These are phyloP conservation scores for Podaxis carcinomalis DNA, from an alignment of 768 basidiomycete genomes.

Conservation along the genomic window DNA sequence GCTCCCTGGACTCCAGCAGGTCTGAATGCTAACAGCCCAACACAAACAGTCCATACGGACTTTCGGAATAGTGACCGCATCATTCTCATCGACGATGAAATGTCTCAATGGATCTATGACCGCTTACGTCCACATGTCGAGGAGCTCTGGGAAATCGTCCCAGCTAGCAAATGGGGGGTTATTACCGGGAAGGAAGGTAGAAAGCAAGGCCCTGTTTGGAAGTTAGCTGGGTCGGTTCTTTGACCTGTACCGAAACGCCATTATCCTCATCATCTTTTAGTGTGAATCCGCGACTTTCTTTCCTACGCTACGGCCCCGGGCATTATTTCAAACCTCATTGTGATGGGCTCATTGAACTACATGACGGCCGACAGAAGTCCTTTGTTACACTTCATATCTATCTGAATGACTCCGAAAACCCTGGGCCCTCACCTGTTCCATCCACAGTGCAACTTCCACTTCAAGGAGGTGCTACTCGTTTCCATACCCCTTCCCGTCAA, in stretches of 20 bases:
- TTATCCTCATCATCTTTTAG: slow-evolving; percentile 15
- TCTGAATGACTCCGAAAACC: slow-evolving; percentile 28
- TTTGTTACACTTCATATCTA: slow-evolving; percentile 42
- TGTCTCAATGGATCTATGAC: slow-evolving; percentile 26
- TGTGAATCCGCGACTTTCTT: slow-evolving; percentile 34
- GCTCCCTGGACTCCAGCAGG: slow-evolving; percentile 30
- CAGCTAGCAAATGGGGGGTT: slow-evolving; percentile 25
- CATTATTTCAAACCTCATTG: slow-evolving; percentile 38
- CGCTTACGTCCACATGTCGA: slow-evolving; percentile 28
- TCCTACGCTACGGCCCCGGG: slow-evolving; percentile 38
- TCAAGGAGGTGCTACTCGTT: slow-evolving; percentile 34
- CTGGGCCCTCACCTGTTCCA: slow-evolving; percentile 1
- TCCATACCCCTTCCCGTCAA: slow-evolving; percentile 31
- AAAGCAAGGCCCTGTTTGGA: slow-evolving; percentile 29
- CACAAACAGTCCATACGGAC: slow-evolving; percentile 23
- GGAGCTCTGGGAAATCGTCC: slow-evolving; percentile 25
- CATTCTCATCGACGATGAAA: slow-evolving; percentile 24
- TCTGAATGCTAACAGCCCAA: slow-evolving; percentile 19
- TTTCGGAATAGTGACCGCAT: slow-evolving; percentile 35
- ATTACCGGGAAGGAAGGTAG: slow-evolving; percentile 26
- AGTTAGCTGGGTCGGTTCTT: slow-evolving; percentile 26
- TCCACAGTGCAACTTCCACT: slow-evolving; percentile 11
- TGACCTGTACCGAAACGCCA: neutral
- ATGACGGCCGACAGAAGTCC: slow-evolving; percentile 27
- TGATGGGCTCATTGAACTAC: slow-evolving; percentile 30